These are phyloP conservation scores for Naganishia friedmannii DNA, from an alignment of 768 basidiomycete genomes.

Conservation along the genomic window DNA sequence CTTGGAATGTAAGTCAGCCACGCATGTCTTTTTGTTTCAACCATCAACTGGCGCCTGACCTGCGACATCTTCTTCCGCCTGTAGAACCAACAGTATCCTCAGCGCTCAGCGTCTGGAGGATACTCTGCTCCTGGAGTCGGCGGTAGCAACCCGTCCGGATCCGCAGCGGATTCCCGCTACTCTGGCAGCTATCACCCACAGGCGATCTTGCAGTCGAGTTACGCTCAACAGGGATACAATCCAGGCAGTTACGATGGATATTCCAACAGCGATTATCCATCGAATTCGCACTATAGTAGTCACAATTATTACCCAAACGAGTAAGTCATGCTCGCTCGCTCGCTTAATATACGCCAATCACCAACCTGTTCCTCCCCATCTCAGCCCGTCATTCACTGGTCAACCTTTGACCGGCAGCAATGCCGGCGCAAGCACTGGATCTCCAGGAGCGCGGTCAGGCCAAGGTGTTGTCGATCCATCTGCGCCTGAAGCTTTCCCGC, in stretches of 20 bases:
- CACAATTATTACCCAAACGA: conserved; percentile 19
- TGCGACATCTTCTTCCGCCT: background rate
- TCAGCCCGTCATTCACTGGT: conserved; percentile 4
- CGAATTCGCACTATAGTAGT: conserved; percentile 3
- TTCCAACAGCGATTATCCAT: conserved; percentile 10
- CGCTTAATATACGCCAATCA: too few species aligned
- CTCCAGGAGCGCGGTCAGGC: conserved; percentile 13
- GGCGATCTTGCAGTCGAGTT: conserved; percentile 21
- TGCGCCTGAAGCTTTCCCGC: conserved; percentile 14
- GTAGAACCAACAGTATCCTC: conserved; percentile 6
- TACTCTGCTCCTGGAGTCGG: conserved; percentile 1
- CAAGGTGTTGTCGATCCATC: conserved; percentile 20
- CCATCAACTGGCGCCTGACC: background rate
- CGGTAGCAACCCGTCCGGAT: background rate
- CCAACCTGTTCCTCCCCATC: background rate
- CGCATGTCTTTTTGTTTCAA: background rate
- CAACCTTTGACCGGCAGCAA: background rate
- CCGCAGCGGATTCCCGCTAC: conserved; percentile 21
- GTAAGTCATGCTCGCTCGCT: too few species aligned
- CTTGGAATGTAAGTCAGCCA: conserved; percentile 12
- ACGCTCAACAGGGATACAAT: conserved; percentile 20
- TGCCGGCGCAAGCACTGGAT: conserved; percentile 10
- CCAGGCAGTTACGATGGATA: conserved; percentile 11
- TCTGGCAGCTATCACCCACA: conserved; percentile 25
- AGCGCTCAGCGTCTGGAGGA: conserved; percentile 19